Conservation (phyloP, 208 protist species). For the Trypanosoma cruzi region DNA sequence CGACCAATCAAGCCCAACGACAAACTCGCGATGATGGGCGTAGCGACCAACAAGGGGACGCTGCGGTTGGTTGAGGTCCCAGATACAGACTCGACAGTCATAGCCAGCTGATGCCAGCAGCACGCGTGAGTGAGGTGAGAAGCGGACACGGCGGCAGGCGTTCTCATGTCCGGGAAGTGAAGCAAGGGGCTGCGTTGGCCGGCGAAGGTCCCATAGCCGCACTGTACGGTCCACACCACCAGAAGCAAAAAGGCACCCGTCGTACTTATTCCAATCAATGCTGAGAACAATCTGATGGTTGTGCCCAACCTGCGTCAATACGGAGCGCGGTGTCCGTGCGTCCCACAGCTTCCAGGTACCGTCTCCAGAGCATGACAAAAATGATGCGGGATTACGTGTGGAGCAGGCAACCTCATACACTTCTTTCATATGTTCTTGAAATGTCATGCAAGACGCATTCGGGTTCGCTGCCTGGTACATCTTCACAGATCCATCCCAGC, state of each 20-base stretch:
- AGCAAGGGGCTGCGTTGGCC: conserved; percentile 69
- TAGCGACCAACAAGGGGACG: conserved; percentile 80
- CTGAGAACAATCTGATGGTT: conserved; percentile 89
- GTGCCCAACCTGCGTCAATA: conserved; percentile 81
- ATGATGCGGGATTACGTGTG: conserved; percentile 69
- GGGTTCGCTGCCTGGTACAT: conserved; percentile 76
- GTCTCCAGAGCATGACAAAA: conserved; percentile 90
- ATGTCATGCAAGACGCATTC: conserved; percentile 57
- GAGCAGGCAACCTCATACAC: conserved; percentile 87
- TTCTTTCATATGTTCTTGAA: conserved; percentile 90
- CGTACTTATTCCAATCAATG: conserved; percentile 91
- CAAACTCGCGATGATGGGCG: conserved; percentile 91
- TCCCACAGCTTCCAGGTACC: conserved; percentile 94
- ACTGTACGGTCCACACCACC: conserved; percentile 87
- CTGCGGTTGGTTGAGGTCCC: conserved; percentile 84
- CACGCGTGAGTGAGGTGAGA: conserved; percentile 68
- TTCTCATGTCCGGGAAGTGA: conserved; percentile 85
- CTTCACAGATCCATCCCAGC: conserved; percentile 86
- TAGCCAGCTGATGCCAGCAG: conserved; percentile 83
- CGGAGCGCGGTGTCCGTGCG: conserved; percentile 58
- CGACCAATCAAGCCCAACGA: conserved; percentile 89
- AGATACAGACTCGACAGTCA: conserved; percentile 90
- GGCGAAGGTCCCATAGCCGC: conserved; percentile 85
- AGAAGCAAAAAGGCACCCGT: conserved; percentile 87
- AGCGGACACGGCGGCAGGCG: conserved; percentile 89